A percentile compares a stretch with the other conserved stretches of the same genome.
Conservation (phyloP, 148 eudicot genomes). For the Rhododendron molle region DNA sequence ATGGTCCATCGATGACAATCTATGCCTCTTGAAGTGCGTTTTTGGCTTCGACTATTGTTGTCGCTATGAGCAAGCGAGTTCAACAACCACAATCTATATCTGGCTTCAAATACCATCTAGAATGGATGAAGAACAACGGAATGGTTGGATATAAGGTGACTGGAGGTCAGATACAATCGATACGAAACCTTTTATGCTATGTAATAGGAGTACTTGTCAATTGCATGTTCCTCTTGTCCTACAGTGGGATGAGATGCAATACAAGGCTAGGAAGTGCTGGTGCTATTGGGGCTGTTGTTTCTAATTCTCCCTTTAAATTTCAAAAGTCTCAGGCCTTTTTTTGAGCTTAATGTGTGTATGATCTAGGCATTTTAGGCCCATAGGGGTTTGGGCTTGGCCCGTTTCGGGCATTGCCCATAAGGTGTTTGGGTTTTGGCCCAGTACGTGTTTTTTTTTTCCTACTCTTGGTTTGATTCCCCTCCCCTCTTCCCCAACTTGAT, state of each 20-base stretch:
- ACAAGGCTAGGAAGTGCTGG: not conserved
- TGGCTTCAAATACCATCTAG: not conserved
- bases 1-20: not conserved
- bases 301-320: not conserved
- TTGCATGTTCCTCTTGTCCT: not conserved
- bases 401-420: no score
- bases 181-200: not conserved
- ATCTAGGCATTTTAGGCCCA: no score
- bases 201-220: not conserved
- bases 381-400: no score
- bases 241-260: not conserved
- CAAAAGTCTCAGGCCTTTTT: not conserved
- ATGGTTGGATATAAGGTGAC: constrained; percentile 1
- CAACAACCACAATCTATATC: not conserved
- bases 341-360: no score
- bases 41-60: not conserved
- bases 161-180: not conserved
- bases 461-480: no score
- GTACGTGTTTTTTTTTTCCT: no score
- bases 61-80: not conserved
- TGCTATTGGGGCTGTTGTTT: not conserved
- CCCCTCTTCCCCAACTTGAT: no score
- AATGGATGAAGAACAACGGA: not conserved
- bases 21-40: not conserved
- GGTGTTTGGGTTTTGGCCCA: no score